Evolutionary conservation across 2,329 filamentous ascomycete species (phyloP), one percentile per base, ranked within the genome.

Genomic region (Fusarium concolor): DNA sequence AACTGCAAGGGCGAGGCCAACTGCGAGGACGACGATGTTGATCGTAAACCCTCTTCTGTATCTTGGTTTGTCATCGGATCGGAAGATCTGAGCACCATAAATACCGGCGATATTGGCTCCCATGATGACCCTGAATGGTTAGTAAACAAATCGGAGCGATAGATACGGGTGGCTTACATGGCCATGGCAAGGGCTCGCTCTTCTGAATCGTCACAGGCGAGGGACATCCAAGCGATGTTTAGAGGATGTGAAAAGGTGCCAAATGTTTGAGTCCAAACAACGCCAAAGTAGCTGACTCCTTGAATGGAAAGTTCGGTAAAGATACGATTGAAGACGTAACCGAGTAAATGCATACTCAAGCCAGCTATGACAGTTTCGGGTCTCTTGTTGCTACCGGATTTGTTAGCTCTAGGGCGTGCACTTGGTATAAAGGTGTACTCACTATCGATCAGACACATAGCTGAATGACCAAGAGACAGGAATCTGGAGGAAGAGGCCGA

Each of bases 91-190:
- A 0, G 85, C 85, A 5, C 87, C 87, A 55, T 87, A 86, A 51
- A 89, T 89, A 22, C 86, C 86, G 0, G 86, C 86, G 26, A 85
- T 85, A 67, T 89, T 89, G 46, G 86, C 87, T 20, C 84, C 84
- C 86, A 89, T 89, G 61, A 89, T 87, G 51, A 88, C 80, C 76
- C 81, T 31, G 49, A 41, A 2, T 41, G 22, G 44, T 63, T 15
- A 56, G 56, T 11, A 14, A 18, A 5, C 2, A 9, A 6, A 24
- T 11, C 7, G 22, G 31, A 10, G 4, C 28, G 2, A 14, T 31
- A 8, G 42, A 3, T 45, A 3, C 1, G 26, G 4, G 3, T 11
- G 14, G 70, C 77, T 78, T 74, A 85, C 83, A 85, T 80, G 10
- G 86, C 86, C 87, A 89, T 89, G 12, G 86, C 85, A 1, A 89